These are phyloP conservation scores for Sechiopsis laciniata DNA, from an alignment of 306 rosid genomes.

Conservation along the genomic window DNA sequence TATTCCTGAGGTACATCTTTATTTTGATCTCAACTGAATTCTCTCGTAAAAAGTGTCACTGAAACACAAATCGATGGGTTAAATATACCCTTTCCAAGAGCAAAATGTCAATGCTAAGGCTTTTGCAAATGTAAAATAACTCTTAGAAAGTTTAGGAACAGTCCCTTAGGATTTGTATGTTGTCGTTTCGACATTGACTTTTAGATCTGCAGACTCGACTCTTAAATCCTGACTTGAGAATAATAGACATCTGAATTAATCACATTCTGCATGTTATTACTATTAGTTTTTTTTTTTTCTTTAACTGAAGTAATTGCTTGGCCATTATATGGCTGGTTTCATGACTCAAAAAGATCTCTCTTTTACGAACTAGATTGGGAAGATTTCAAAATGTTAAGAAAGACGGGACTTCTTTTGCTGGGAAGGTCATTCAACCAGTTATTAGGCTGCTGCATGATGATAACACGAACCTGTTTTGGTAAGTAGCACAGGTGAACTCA, in stretches of 20 bases:
- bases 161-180: not conserved
- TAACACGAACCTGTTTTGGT: conserved; percentile 60
- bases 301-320: not conserved
- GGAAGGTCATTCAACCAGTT: conserved; percentile 67
- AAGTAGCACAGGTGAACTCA: conserved; percentile 28
- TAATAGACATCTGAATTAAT: not conserved
- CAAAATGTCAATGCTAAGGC: not conserved
- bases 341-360: not conserved
- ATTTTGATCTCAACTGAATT: too few relatives aligned
- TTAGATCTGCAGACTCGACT: conserved; percentile 1
- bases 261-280: not conserved
- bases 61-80: not conserved
- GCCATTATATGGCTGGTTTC: not conserved
- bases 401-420: conserved; percentile 61
- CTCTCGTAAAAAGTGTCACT: not conserved
- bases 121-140: not conserved
- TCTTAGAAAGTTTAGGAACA: not conserved
- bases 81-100: not conserved
- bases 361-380: conserved; percentile 37
- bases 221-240: not conserved
- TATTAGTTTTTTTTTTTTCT: not conserved
- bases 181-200: not conserved
- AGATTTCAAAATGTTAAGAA: conserved; percentile 57
- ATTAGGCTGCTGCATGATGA: conserved; percentile 61
- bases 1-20: conserved; percentile 52